These are phyloP conservation scores for Cicer judaicum DNA, from an alignment of 306 rosid genomes.

Conservation along the genomic window DNA sequence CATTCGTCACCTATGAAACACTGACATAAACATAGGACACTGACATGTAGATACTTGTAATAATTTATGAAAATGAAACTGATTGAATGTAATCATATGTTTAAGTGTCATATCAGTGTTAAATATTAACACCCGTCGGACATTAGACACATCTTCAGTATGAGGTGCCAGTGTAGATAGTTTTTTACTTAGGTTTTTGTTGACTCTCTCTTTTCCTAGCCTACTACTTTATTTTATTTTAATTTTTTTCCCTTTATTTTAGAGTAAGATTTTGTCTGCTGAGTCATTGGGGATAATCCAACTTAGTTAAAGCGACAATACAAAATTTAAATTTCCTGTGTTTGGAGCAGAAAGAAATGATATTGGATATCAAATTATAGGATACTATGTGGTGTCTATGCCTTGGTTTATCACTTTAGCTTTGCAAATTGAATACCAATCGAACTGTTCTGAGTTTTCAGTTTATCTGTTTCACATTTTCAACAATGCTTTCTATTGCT, in stretches of 20 bases:
- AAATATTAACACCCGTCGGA: too few species aligned
- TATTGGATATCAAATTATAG: constrained; percentile 28
- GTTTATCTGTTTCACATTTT: constrained; percentile 15
- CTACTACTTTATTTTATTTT: too few species aligned
- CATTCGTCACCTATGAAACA: not conserved
- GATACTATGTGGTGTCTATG: not conserved
- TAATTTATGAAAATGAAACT: too few species aligned
- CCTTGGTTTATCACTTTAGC: constrained; percentile 3
- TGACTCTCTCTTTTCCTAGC: too few species aligned
- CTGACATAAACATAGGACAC: too few species aligned
- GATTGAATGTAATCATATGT: too few species aligned
- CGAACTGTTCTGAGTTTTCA: constrained; percentile 7
- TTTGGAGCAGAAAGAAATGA: constrained; percentile 12
- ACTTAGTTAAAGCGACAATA: not conserved
- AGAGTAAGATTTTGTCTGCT: not conserved
- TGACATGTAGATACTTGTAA: too few species aligned
- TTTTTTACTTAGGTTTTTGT: too few species aligned
- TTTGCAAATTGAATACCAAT: constrained; percentile 37
- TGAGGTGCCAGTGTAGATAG: too few species aligned
- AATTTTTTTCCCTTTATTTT: too few species aligned
- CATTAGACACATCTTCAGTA: too few species aligned
- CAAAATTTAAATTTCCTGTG: not conserved
- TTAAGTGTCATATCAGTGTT: too few species aligned
- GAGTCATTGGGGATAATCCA: constrained; percentile 1
- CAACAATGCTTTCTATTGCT: constrained; percentile 30